A percentile compares a stretch with the other conserved stretches of the same genome.
Conservation (phyloP, 371 early-diverging fungal genomes). For the Catenaria anguillulae region DNA sequence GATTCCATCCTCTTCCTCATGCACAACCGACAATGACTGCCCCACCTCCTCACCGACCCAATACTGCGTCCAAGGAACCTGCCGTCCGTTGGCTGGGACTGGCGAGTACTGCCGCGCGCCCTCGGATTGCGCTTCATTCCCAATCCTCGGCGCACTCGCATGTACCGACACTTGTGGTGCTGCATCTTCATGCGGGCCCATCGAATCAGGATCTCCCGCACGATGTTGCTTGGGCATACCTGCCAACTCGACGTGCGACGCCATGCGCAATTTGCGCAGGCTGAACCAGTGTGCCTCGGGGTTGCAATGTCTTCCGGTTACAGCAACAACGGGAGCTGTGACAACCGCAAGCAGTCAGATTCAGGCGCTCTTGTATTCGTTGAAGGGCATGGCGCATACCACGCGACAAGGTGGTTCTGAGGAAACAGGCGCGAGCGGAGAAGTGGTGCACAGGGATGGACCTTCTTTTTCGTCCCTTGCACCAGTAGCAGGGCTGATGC, state of each 20-base stretch:
- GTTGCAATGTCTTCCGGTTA: not conserved
- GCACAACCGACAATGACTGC: not conserved
- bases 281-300: conserved; percentile 1
- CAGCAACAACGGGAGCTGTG: not conserved
- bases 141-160: not conserved
- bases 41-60: not conserved
- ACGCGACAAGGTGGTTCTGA: too few relatives aligned
- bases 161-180: conserved; percentile 7
- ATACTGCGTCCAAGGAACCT: not conserved
- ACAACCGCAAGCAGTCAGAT: not conserved
- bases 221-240: not conserved
- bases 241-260: not conserved
- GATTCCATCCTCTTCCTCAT: too few relatives aligned
- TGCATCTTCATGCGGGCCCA: conserved; percentile 5
- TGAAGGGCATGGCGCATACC: too few relatives aligned
- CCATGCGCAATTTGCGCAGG: not conserved
- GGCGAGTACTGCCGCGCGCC: not conserved
- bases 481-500: too few relatives aligned
- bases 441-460: too few relatives aligned
- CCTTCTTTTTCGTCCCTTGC: too few relatives aligned
- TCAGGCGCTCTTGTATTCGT: too few relatives aligned
- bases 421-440: too few relatives aligned
- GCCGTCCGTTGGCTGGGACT: not conserved
- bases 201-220: not conserved
- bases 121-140: conserved; percentile 1